phyloP scores from a whole-genome alignment of 2,329 filamentous ascomycete species.

The Fusarium lyarnte region DNA sequence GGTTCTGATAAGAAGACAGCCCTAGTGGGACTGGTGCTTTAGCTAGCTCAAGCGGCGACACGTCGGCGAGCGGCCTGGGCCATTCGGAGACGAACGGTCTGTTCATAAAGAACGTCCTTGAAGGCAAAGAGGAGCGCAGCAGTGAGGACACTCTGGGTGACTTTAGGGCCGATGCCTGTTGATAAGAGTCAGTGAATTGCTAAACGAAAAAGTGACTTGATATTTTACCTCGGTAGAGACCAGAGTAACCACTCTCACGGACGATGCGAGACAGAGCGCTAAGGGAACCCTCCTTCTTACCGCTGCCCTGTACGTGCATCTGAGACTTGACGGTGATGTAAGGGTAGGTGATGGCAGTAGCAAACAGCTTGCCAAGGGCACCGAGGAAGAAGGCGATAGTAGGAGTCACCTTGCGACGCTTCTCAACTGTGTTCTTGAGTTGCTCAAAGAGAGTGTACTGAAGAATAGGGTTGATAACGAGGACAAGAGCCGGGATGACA shows the following conservation, averaged over 20 bases:
- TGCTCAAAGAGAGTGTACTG: constrained; percentile 99
- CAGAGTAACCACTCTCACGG: constrained; percentile 87
- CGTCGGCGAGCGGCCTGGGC: constrained; percentile 54
- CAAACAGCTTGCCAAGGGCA: constrained; percentile 92
- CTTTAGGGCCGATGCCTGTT: constrained; percentile 91
- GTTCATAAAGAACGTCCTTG: constrained; percentile 94
- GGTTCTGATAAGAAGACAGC: constrained; percentile 8
- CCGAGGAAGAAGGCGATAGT: constrained; percentile 90
- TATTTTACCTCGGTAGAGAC: constrained; percentile 87
- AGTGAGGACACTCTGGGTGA: constrained; percentile 95
- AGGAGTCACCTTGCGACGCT: constrained; percentile 76
- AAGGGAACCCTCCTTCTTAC: constrained; percentile 83
- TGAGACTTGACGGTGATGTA: constrained; percentile 99
- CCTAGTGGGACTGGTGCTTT: not conserved
- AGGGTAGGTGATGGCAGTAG: constrained; percentile 93
- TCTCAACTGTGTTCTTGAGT: constrained; percentile 91
- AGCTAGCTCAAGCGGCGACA: constrained; percentile 44
- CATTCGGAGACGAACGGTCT: constrained; percentile 73
- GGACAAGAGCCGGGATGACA: constrained; percentile 88
- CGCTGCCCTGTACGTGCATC: constrained; percentile 88
- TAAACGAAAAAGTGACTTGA: not conserved
- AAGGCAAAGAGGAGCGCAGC: constrained; percentile 97
- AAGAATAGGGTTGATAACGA: constrained; percentile 97
- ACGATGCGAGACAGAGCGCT: constrained; percentile 82
- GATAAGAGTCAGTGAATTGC: constrained; percentile 16